A percentile compares a stretch with the other conserved stretches of the same genome.
These are phyloP conservation scores for Penicillium hordei DNA, from an alignment of 2,329 filamentous ascomycete genomes.

Conservation along the genomic window DNA sequence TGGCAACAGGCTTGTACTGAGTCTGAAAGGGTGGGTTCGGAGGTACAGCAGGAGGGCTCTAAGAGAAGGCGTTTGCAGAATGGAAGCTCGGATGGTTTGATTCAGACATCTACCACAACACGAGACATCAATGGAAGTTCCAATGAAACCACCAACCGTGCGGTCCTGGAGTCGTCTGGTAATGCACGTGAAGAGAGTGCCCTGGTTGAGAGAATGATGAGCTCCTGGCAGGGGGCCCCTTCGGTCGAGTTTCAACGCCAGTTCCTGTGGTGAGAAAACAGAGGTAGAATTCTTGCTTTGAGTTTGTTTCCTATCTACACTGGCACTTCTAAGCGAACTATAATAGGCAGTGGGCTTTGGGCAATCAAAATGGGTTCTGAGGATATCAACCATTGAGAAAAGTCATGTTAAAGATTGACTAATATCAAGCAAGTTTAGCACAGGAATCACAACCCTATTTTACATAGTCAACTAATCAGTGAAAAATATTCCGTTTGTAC, in stretches of 20 bases:
- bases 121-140: background rate
- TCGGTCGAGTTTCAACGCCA: slow-evolving; percentile 28
- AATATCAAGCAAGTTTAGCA: no score
- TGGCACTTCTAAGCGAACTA: no score
- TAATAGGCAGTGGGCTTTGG: no score
- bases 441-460: no score
- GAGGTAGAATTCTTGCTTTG: background rate
- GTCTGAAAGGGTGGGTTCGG: background rate
- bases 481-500: no score
- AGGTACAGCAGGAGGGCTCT: background rate
- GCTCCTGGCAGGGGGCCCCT: slow-evolving; percentile 33
- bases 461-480: no score
- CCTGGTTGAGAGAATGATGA: slow-evolving; percentile 17
- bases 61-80: background rate
- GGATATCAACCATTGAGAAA: no score
- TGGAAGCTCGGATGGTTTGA: background rate
- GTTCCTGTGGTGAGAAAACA: slow-evolving; percentile 16
- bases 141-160: background rate
- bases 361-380: no score
- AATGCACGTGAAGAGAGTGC: background rate
- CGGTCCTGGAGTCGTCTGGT: background rate
- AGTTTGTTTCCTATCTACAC: background rate
- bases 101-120: background rate
- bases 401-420: no score
- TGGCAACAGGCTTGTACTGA: slow-evolving; percentile 37